Evolutionary conservation across 2,329 filamentous ascomycete genomes (phyloP).

Genomic region (Fusarium sp.): DNA sequence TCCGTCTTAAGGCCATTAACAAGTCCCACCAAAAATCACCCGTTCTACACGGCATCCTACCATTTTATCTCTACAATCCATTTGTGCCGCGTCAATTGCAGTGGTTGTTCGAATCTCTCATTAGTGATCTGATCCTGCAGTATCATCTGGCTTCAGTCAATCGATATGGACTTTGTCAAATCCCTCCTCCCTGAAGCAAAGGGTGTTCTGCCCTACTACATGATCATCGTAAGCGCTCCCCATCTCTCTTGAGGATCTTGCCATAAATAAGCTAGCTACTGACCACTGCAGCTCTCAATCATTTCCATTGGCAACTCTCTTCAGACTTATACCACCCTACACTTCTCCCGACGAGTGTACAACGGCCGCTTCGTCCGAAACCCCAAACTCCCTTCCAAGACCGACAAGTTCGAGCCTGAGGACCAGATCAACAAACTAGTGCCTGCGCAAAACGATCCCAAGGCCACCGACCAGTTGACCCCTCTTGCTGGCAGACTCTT

Average conservation of each 20-base stretch:
- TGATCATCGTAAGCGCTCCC: slow-evolving; percentile 59
- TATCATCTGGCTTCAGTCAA: neutral
- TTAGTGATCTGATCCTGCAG: neutral
- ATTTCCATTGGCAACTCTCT: slow-evolving; percentile 85
- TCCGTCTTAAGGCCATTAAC: slow-evolving; percentile 13
- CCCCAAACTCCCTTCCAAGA: slow-evolving; percentile 53
- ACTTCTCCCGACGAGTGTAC: slow-evolving; percentile 90
- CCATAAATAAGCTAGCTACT: slow-evolving; percentile 9
- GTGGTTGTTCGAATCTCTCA: slow-evolving; percentile 17
- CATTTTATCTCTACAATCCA: neutral
- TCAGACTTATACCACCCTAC: slow-evolving; percentile 81
- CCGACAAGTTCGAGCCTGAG: slow-evolving; percentile 58
- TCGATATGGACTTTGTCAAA: slow-evolving; percentile 57
- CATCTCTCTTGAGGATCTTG: neutral
- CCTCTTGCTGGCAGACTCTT: slow-evolving; percentile 82
- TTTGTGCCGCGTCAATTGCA: neutral
- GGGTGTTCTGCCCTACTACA: slow-evolving; percentile 67
- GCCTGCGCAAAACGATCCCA: slow-evolving; percentile 55
- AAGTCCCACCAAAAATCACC: slow-evolving; percentile 32
- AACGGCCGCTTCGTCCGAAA: slow-evolving; percentile 68
- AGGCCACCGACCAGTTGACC: slow-evolving; percentile 70
- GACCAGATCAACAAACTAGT: slow-evolving; percentile 64
- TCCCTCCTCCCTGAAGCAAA: slow-evolving; percentile 59
- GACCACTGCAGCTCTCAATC: slow-evolving; percentile 72
- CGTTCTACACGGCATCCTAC: slow-evolving; percentile 5